Evolutionary conservation across 306 rosid species (phyloP), one percentile per base, ranked within the genome.

Genomic region (peach (Prunus persica)): DNA sequence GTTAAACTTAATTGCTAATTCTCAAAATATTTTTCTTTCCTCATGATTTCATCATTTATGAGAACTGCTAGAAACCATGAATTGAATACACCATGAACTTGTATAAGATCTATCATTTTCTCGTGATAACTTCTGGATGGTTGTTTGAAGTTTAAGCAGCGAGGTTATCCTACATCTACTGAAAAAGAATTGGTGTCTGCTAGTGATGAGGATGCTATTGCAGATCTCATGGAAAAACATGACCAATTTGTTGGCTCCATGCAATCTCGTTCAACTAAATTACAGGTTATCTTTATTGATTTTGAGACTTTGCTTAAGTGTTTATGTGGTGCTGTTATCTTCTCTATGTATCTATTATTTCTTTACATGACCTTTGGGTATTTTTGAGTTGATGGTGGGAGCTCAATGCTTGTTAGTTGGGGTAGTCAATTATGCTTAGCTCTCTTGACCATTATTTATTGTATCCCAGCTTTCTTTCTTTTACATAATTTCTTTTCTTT

Each of bases 181-280:
- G 97, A 91, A 85, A 95, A 88, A 78, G 97, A 93, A 65, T 88
- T 90, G 1, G 84, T 83, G 66, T 86, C 97, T 76, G 88, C 89
- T 62, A 89, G 91, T 25, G 99, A 92, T 75, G 99, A 90, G 81
- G 98, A 91, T 87, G 87, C 85, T 41, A 88, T 95, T 70, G 90
- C 90, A 45, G 89, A 88, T 86, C 75, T 95, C 77, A 84, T 95
- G 88, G 92, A 92, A 77, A 95, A 84, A 41, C 99, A 95, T 55
- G 85, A 89, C 58, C 96, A 88, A 62, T 95, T 95, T 81, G 84
- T 92, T 82, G 89, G 84, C 80, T 87, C 96, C 73, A 90, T 92
- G 98, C 97, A 92, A 66, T 90, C 90, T 63, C 99, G 99, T 78
- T 88, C 92, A 65, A 78, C 93, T 72, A 95, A 95, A 90, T 82